Evolutionary conservation across 2,329 filamentous ascomycete genomes (phyloP).

Genomic region (Cordyceps militaris): DNA sequence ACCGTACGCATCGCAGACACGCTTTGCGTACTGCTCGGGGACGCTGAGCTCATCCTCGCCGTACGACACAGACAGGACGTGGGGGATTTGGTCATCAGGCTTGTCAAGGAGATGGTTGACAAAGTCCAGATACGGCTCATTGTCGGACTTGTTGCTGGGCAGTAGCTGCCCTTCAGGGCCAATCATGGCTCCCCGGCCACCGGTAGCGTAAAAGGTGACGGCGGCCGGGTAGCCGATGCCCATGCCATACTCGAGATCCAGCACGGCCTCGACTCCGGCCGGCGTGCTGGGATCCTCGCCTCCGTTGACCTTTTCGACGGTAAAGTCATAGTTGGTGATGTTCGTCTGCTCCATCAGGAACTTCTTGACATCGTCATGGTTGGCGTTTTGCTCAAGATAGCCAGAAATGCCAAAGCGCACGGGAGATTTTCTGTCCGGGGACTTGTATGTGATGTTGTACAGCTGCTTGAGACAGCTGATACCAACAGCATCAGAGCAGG

Average conservation of each 20-base stretch:
- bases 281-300: conserved; percentile 27
- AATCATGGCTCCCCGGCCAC: conserved; percentile 29
- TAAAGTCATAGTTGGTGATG: conserved; percentile 20
- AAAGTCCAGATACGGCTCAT: conserved; percentile 43
- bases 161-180: conserved; percentile 15
- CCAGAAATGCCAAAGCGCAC: conserved; percentile 32
- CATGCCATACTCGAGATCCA: conserved; percentile 35
- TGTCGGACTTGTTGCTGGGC: conserved; percentile 18
- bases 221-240: conserved; percentile 28
- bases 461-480: conserved; percentile 29
- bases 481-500: conserved; percentile 22
- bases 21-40: conserved; percentile 22
- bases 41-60: conserved; percentile 29
- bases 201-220: conserved; percentile 31
- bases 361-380: conserved; percentile 26
- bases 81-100: conserved; percentile 25
- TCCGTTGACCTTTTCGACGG: conserved; percentile 26
- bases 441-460: conserved; percentile 30
- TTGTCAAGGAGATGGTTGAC: conserved; percentile 35
- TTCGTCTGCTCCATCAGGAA: conserved; percentile 26
- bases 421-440: conserved; percentile 16
- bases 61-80: conserved; percentile 30
- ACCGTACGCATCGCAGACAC: conserved; percentile 26
- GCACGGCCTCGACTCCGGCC: conserved; percentile 31
- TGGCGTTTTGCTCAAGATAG: conserved; percentile 34